Evolutionary conservation across 306 rosid species (phyloP), one percentile per base, ranked within the genome.

Genomic region (Luffa acutangula): DNA sequence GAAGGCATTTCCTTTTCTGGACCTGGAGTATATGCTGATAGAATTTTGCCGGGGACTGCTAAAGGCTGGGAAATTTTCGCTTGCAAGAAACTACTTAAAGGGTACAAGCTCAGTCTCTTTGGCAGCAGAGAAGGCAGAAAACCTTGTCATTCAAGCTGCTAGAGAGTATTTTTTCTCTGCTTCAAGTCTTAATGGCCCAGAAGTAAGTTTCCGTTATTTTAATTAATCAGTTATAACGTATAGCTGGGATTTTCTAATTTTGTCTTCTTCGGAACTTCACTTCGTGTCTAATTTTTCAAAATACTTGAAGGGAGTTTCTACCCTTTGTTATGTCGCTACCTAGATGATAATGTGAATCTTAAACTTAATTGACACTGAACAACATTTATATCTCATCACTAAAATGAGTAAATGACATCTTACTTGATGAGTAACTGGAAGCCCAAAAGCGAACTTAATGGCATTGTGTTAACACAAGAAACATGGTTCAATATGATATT

Each of bases 21-120:
- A 95, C 79, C 83, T 75, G 60, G 99, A 95, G 88, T 93, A 90
- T 87, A 88, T 89, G 88, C 87, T 93, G 86, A 84, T 88, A 89
- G 99, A 95, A 84, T 95, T 91, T 88, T 95, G 97, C 81, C 86
- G 97, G 82, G 99, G 99, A 73, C 87, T 95, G 85, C 91, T 95
- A 71, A 95, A 95, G 85, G 98, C 99, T 56, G 99, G 99, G 85
- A 93, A 88, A 85, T 95, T 95, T 85, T 93, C 97, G 84, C 99
- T 95, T 53, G 99, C 97, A 56, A 91, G 97, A 81, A 93, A 91
- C 82, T 95, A 95, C 85, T 86, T 95, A 83, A 95, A 86, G 87
- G 99, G 99, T 82, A 93, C 99, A 81, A 88, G 92, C 87, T 95
- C 99, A 41, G 94, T 93, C 88, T 83, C 89, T 83, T 90, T 95